Conservation (phyloP, 768 basidiomycete species). For the Termitomyces sp. region DNA sequence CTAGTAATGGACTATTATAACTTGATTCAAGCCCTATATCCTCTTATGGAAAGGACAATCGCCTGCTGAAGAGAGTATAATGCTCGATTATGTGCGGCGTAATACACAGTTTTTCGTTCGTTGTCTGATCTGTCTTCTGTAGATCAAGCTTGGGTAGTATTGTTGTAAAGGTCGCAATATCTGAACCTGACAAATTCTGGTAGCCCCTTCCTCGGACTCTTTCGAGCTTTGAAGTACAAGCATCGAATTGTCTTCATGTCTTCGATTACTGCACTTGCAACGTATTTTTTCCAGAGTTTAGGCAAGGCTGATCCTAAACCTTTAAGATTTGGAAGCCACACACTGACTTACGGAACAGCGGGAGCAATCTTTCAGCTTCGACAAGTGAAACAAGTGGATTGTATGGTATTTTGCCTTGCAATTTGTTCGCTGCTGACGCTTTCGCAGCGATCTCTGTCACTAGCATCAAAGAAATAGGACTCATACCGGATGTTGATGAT, state of each 20-base stretch:
- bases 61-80: constrained; percentile 51
- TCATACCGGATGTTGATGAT: constrained; percentile 35
- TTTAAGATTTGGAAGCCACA: constrained; percentile 5
- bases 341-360: constrained; percentile 21
- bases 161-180: not conserved
- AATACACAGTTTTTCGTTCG: not conserved
- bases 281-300: constrained; percentile 52
- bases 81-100: constrained; percentile 56
- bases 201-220: constrained; percentile 39
- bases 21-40: constrained; percentile 50
- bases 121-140: not conserved
- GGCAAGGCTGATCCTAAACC: constrained; percentile 31
- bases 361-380: constrained; percentile 35
- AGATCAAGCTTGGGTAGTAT: constrained; percentile 41
- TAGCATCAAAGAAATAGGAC: constrained; percentile 36
- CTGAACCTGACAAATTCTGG: not conserved
- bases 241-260: constrained; percentile 54
- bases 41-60: constrained; percentile 46
- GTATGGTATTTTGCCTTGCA: constrained; percentile 11
- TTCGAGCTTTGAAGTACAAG: constrained; percentile 40
- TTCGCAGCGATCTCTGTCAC: constrained; percentile 31
- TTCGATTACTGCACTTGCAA: constrained; percentile 36
- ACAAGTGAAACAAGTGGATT: constrained; percentile 18
- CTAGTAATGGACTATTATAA: constrained; percentile 1
- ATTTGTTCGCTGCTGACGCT: not conserved